A percentile compares a stretch with the other conserved stretches of the same genome.
These are phyloP conservation scores for Fusarium heterosporum DNA, from an alignment of 2,329 filamentous ascomycete species.

Conservation along the genomic window DNA sequence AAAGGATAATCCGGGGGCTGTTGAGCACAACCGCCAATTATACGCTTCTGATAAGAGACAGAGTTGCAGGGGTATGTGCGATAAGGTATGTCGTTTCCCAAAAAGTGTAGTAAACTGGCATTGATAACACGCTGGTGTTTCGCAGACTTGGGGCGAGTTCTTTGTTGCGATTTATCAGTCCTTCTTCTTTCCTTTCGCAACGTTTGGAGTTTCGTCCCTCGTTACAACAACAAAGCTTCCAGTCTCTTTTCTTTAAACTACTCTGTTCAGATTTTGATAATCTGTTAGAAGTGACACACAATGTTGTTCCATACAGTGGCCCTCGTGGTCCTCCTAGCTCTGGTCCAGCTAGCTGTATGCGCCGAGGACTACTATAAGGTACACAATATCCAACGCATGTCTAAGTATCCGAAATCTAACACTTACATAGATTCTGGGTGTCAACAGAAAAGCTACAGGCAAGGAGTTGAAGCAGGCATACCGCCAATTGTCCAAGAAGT, in stretches of 20 bases:
- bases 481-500: slow-evolving; percentile 91
- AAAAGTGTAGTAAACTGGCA: slow-evolving; percentile 35
- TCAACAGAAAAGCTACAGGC: slow-evolving; percentile 83
- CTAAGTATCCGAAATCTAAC: slow-evolving; percentile 9
- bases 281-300: slow-evolving; percentile 43
- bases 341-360: slow-evolving; percentile 67
- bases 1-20: slow-evolving; percentile 39
- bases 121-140: slow-evolving; percentile 55
- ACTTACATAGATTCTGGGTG: slow-evolving; percentile 74
- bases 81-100: slow-evolving; percentile 34
- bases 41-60: slow-evolving; percentile 35
- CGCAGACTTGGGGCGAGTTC: slow-evolving; percentile 21
- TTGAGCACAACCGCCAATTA: slow-evolving; percentile 40
- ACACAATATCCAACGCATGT: slow-evolving; percentile 23
- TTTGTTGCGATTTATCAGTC: slow-evolving; percentile 17
- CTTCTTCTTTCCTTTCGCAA: slow-evolving; percentile 15
- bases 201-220: slow-evolving; percentile 3
- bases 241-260: neutral
- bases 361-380: slow-evolving; percentile 85
- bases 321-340: slow-evolving; percentile 63
- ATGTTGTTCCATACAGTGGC: slow-evolving; percentile 66
- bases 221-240: neutral
- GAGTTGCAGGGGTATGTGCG: slow-evolving; percentile 23
- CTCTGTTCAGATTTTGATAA: slow-evolving; percentile 15
- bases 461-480: slow-evolving; percentile 95